Evolutionary conservation across 192 early-diverging fungal species (phyloP), one percentile per base, ranked within the genome.

Genomic region (Chytriomyces confervae): DNA sequence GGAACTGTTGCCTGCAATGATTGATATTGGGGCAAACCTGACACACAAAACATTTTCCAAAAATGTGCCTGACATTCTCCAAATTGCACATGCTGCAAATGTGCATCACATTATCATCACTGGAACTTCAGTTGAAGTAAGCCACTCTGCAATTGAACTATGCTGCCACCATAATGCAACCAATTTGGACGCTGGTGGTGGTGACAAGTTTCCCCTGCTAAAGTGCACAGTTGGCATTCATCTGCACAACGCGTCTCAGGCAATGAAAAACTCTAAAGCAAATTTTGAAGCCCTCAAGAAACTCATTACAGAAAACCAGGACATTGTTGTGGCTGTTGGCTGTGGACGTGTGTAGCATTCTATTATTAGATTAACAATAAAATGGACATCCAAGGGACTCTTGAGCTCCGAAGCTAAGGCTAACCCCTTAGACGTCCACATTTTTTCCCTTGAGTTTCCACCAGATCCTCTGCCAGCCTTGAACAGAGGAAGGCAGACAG

Each of bases 251-350:
- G 75, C 74, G 11, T 49, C 53, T 9, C 16, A 5, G 0, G 70
- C 70, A 16, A 27, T 53, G 20, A 36, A 51, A 44, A 20, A 27
- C 16, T 11, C n/a, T 2, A 20, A 20, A 57, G 3, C 13, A 11
- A 57, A 57, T 1, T 18, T 20, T 18, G 53, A 57, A 57, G 50
- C 47, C 13, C 53, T 72, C 50, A 68, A 80, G 11, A 47, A 45
- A 29, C 50, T 74, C 64, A 64, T 69, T 11, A 24, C 6, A 5
- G 29, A 18, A 18, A 66, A 50, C 18, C 11, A 53, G 47, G 49
- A 61, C 16, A 20, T 86, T 45, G 86, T 98, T 0, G 93, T 96
- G 5, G 97, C 96, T 4, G 87, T 98, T n/a, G n/a, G n/a, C n/a
- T n/a, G n/a, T n/a, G n/a, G n/a, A n/a, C n/a, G n/a, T n/a, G n/a